phyloP scores from a whole-genome alignment of 805 yeast species.

The Candida jianshihensis region DNA sequence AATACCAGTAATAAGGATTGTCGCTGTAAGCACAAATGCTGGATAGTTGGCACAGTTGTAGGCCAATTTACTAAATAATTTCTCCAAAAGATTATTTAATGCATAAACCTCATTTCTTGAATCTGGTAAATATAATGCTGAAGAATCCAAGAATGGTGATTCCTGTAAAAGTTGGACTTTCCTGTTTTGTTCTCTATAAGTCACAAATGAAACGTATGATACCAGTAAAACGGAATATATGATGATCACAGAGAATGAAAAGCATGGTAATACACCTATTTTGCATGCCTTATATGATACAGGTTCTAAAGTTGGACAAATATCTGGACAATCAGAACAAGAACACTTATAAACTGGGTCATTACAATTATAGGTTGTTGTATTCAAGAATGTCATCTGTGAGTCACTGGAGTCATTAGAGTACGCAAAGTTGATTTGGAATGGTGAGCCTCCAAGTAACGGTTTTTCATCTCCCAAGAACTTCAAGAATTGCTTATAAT shows the following conservation, averaged over 20 bases:
- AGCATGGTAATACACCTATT: conserved; percentile 63
- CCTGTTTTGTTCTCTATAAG: conserved; percentile 15
- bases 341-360: conserved; percentile 69
- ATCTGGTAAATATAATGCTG: conserved; percentile 12
- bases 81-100: conserved; percentile 42
- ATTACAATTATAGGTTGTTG: conserved; percentile 38
- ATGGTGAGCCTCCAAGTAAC: conserved; percentile 88
- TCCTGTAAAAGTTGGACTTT: conserved; percentile 36
- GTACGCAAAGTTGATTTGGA: conserved; percentile 77
- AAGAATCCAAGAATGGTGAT: conserved; percentile 27
- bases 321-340: conserved; percentile 78
- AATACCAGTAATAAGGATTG: conserved; percentile 34
- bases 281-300: conserved; percentile 39
- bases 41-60: conserved; percentile 58
- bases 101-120: conserved; percentile 32
- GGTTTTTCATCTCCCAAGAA: conserved; percentile 95
- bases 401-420: conserved; percentile 28
- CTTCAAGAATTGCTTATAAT: conserved; percentile 65
- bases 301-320: conserved; percentile 66
- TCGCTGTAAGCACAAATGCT: conserved; percentile 36
- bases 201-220: conserved; percentile 18
- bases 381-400: conserved; percentile 16
- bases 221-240: conserved; percentile 34
- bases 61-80: conserved; percentile 44
- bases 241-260: conserved; percentile 54